These are phyloP conservation scores for Rhododendron griersonianum DNA, from an alignment of 148 eudicot species.

Conservation along the genomic window DNA sequence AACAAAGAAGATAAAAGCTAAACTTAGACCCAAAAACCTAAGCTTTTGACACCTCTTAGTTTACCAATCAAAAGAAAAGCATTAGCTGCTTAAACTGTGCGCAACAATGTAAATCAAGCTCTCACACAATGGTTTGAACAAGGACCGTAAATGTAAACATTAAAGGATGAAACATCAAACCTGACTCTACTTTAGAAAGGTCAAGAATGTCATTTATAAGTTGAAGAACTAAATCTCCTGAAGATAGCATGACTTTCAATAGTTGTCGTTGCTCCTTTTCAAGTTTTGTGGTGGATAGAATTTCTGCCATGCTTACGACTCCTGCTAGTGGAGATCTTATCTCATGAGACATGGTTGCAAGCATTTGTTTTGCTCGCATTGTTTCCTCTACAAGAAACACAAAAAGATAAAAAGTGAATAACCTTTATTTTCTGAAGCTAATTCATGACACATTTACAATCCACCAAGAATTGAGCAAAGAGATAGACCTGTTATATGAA, in stretches of 20 bases:
- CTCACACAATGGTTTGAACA: background rate
- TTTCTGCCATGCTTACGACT: conserved; percentile 91
- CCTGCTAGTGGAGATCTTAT: conserved; percentile 91
- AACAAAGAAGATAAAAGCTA: background rate
- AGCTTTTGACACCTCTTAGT: background rate
- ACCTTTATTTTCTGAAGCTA: background rate
- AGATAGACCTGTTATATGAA: conserved; percentile 70
- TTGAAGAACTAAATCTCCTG: conserved; percentile 88
- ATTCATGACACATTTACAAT: background rate
- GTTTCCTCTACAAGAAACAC: conserved; percentile 68
- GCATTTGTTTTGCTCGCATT: conserved; percentile 92
- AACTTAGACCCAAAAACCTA: background rate
- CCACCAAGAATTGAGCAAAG: background rate
- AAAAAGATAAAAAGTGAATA: background rate
- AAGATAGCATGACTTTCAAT: conserved; percentile 79
- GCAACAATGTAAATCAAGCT: background rate
- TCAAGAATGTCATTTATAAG: conserved; percentile 94
- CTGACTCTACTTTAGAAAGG: conserved; percentile 94
- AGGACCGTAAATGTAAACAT: background rate
- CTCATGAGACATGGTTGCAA: conserved; percentile 98
- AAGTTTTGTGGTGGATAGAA: conserved; percentile 67
- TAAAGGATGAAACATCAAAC: conserved; percentile 29
- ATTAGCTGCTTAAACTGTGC: background rate
- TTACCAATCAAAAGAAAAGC: background rate
- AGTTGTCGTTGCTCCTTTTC: conserved; percentile 69